These are phyloP conservation scores for maize (Zea mays) DNA, from an alignment of 176 grass and related monocot genomes.

Conservation along the genomic window DNA sequence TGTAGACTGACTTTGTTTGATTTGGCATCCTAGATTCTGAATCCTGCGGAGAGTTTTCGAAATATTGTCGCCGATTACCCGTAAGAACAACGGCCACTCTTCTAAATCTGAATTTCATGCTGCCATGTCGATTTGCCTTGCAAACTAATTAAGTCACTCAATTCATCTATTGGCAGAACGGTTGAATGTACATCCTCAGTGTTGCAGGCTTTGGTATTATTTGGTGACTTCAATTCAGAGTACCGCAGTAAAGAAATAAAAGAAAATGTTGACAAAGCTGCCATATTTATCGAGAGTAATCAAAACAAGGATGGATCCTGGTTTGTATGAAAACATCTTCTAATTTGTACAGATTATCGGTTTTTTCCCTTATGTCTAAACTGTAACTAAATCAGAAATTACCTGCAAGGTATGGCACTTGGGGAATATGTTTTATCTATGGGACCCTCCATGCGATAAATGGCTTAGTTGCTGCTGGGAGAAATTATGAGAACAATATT, in stretches of 20 bases:
- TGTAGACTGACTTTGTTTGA: background rate
- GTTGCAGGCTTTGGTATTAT: background rate
- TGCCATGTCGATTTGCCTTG: background rate
- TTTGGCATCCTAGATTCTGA: background rate
- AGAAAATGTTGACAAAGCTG: background rate
- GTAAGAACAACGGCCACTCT: background rate
- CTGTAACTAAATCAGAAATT: background rate
- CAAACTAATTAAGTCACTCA: background rate
- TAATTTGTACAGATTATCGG: background rate
- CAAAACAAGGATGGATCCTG: background rate
- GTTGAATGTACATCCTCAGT: background rate
- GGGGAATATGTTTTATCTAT: slow-evolving; percentile 36
- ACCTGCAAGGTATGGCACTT: slow-evolving; percentile 31
- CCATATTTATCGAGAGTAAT: background rate
- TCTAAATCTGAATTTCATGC: background rate
- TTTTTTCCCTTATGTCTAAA: background rate
- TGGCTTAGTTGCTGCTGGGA: slow-evolving; percentile 10
- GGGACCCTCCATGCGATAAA: background rate
- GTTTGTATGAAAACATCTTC: background rate
- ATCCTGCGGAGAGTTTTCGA: background rate
- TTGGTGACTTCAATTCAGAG: background rate
- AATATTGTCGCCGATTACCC: background rate
- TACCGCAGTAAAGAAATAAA: background rate
- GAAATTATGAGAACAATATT: slow-evolving; percentile 4
- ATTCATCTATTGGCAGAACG: background rate